Percentiles rank a stretch among this genome's conserved stretches.
phyloP scores from a whole-genome alignment of 1,139 yeast species.

The Pichia sp. region DNA sequence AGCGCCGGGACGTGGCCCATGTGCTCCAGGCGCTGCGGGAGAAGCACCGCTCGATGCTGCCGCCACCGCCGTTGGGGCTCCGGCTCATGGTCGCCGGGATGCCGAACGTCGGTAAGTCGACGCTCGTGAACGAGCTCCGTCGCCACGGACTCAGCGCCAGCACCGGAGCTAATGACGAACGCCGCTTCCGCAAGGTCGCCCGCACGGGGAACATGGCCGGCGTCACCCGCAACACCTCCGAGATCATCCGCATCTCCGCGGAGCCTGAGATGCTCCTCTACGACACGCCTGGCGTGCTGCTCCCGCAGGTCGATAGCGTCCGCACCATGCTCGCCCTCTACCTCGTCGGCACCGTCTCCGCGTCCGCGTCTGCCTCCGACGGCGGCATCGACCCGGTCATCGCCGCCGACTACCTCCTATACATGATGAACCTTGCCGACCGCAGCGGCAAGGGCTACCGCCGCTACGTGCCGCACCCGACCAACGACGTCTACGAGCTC shows the following conservation, averaged over 20 bases:
- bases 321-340: constrained; percentile 75
- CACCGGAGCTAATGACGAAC: neutral
- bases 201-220: constrained; percentile 88
- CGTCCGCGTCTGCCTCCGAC: constrained; percentile 61
- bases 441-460: constrained; percentile 43
- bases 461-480: constrained; percentile 55
- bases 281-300: constrained; percentile 91
- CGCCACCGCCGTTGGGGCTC: constrained; percentile 81
- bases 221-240: constrained; percentile 77
- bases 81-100: constrained; percentile 79
- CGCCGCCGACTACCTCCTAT: constrained; percentile 82
- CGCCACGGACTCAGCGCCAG: neutral
- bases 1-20: constrained; percentile 47
- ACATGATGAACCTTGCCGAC: constrained; percentile 62
- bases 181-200: neutral
- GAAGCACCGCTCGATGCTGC: constrained; percentile 41
- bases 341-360: constrained; percentile 65
- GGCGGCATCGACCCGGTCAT: constrained; percentile 78
- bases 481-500: constrained; percentile 67
- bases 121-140: constrained; percentile 67
- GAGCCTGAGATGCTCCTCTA: constrained; percentile 68
- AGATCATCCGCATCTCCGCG: constrained; percentile 60
- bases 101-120: constrained; percentile 99
- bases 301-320: constrained; percentile 65
- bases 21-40: constrained; percentile 46